Evolutionary conservation across 1,139 yeast genomes (phyloP), one percentile per base, ranked within the genome.

Genomic region (Diutina ranongensis): DNA sequence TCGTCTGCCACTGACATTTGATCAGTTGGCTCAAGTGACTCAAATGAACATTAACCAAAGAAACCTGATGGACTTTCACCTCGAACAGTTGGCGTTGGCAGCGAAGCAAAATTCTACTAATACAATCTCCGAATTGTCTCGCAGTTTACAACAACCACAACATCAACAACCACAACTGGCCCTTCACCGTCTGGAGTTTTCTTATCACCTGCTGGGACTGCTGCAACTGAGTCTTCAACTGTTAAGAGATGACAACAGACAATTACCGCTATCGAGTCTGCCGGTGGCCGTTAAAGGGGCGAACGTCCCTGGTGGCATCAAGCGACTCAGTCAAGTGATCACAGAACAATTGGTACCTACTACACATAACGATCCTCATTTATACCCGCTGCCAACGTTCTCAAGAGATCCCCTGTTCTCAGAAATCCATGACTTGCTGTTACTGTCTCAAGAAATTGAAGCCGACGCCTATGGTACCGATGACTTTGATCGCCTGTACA

Each of bases 181-280:
- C 25, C 40, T 68, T 35, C 53, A 62, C 2, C 57, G 58, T 35
- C 50, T 62, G 2, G 57, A 61, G 15, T 70, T 65, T 42, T 59
- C 62, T 15, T 59, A 60, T 46, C 59, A 59, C 48, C 64, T 70
- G 4, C 66, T 67, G 3, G 72, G 71, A 12, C 67, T 73, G 10
- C 69, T 74, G 3, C 72, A 68, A 51, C 67, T 73, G 2, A 69
- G 74, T 5, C 60, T 71, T 45, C 73, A 67, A 52, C 68, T 74
- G 2, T 60, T 71, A 46, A 51, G 59, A 42, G 72, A 67, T 33
- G 56, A 60, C 22, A 70, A 68, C 51, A 55, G 74, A 45, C 51
- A 55, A 7, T 59, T 71, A 44, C 57, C 60, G 13, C 32, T 38
- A 63, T 70, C 1, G 53, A 58, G 4, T 50, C 52, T 9, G 56